Conservation (phyloP, 164 flowering plant genomes). For the Magnolia officinalis region DNA sequence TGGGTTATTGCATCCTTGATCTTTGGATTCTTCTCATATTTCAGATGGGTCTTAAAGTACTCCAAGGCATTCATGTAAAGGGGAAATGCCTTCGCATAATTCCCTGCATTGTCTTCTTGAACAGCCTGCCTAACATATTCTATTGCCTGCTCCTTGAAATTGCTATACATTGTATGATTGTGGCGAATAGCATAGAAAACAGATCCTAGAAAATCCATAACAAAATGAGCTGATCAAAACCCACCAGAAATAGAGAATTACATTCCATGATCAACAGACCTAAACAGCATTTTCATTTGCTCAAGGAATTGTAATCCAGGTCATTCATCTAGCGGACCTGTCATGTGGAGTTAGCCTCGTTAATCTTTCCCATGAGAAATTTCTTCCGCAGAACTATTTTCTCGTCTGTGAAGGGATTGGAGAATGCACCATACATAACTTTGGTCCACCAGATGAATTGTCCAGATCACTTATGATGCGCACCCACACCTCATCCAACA, state of each 20-base stretch:
- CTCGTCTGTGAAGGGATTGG: too few species aligned
- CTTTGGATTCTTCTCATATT: constrained; percentile 96
- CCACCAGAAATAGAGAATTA: not conserved
- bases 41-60: constrained; percentile 88
- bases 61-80: constrained; percentile 96
- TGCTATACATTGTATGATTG: constrained; percentile 57
- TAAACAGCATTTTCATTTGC: too few species aligned
- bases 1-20: constrained; percentile 88
- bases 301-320: too few species aligned
- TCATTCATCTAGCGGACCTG: too few species aligned
- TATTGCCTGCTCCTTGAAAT: constrained; percentile 96
- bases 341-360: too few species aligned
- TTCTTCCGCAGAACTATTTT: too few species aligned
- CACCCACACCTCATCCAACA: too few species aligned
- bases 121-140: constrained; percentile 97
- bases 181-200: constrained; percentile 15
- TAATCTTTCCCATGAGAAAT: too few species aligned
- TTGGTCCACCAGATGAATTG: too few species aligned
- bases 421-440: too few species aligned
- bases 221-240: not conserved
- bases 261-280: too few species aligned
- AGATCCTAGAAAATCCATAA: not conserved
- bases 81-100: constrained; percentile 85
- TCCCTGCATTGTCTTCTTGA: constrained; percentile 92
- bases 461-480: too few species aligned